Evolutionary conservation across 2,329 filamentous ascomycete genomes (phyloP), one percentile per base, ranked within the genome.

Genomic region (Seiridium unicorne): DNA sequence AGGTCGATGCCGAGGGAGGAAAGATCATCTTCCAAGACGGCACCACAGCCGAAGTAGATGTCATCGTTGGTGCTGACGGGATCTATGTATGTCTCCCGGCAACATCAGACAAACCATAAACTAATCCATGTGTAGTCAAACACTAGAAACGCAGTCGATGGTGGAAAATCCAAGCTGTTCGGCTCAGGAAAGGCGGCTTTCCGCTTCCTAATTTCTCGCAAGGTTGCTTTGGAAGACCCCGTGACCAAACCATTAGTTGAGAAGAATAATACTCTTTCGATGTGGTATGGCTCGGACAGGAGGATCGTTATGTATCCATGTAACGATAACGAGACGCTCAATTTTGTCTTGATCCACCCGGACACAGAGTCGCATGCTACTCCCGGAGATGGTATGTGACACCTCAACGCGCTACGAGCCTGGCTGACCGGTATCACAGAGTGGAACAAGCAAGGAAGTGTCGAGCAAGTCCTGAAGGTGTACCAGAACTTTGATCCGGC

Each of bases 141-240:
- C 36, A 66, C 75, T 3, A 77, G 74, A 57, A 76, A 72, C 53
- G 78, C 84, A 0, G 69, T 76, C 1, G 72, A 75, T 35, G 73
- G 84, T 0, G 75, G 66, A n/a, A 64, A 72, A 13, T 46, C 60
- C 26, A 68, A 60, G 31, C 70, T 78, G 1, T 77, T 78, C 54
- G 73, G 75, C 38, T 80, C 78, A 3, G 84, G 84, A 3, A 84
- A 85, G 66, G 83, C 79, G 48, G 83, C 84, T 0, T 87, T 85
- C 67, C 77, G 84, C 6, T 87, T 86, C 69, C 68, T 86, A 4
- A 75, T 87, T 0, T 73, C 77, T 0, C 75, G 77, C 1, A 58
- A 69, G 13, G 62, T 61, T 1, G 70, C 68, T 3, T 65, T 70
- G 3, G 65, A 66, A 3, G 73, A 80, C 49, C 72, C 76, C 0